These are phyloP conservation scores for Russula griseocarnosa DNA, from an alignment of 768 basidiomycete genomes.

Conservation along the genomic window DNA sequence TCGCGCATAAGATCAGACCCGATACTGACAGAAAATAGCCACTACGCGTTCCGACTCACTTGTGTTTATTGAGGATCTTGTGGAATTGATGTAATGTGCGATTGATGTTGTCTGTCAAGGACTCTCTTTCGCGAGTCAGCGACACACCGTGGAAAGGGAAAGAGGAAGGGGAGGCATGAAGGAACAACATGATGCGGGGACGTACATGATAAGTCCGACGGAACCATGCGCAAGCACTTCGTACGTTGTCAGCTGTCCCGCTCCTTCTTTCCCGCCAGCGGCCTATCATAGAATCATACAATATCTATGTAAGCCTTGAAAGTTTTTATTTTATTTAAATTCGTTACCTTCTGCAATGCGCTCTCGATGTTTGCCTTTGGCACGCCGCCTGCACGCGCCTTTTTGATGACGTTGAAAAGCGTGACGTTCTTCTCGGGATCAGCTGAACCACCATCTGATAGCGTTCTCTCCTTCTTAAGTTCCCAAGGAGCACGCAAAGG, in stretches of 20 bases:
- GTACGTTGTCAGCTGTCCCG: slow-evolving; percentile 21
- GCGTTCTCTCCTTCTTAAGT: neutral
- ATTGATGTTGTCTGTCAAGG: slow-evolving; percentile 27
- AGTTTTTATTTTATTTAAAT: too few relatives aligned
- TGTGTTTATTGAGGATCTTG: slow-evolving; percentile 27
- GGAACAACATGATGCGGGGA: neutral
- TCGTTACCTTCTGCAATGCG: slow-evolving; percentile 26
- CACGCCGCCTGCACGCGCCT: slow-evolving; percentile 23
- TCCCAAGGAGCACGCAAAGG: neutral
- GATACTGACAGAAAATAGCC: too few relatives aligned
- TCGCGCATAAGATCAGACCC: neutral
- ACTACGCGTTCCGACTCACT: slow-evolving; percentile 15
- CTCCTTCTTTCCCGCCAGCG: slow-evolving; percentile 16
- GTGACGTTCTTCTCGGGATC: slow-evolving; percentile 24
- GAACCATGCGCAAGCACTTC: slow-evolving; percentile 28
- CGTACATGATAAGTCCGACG: slow-evolving; percentile 29
- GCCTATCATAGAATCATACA: slow-evolving; percentile 2
- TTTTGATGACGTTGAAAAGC: slow-evolving; percentile 24
- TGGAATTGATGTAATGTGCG: slow-evolving; percentile 26
- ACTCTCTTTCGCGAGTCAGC: slow-evolving; percentile 25
- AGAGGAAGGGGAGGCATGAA: neutral
- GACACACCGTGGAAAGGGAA: neutral
- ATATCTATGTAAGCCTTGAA: too few relatives aligned
- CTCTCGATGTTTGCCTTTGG: slow-evolving; percentile 28
- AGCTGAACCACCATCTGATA: slow-evolving; percentile 24